Evolutionary conservation across 495 filamentous ascomycete genomes (phyloP).

Genomic region (Chlorociboria aeruginascens): DNA sequence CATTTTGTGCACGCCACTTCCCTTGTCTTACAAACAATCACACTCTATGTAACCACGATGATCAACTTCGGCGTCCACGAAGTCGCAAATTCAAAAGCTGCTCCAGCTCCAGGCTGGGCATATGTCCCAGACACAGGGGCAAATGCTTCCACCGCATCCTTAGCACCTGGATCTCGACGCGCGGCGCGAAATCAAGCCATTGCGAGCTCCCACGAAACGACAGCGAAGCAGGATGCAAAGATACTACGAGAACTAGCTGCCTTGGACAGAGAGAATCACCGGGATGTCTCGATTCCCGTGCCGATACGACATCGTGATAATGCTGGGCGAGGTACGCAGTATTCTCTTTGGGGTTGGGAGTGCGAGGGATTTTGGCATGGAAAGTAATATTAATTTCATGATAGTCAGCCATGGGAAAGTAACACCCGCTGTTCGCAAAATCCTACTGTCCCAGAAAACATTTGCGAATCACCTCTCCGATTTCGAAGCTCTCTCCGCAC

Average conservation of each 20-base stretch:
- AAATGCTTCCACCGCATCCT: constrained; percentile 39
- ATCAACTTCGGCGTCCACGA: constrained; percentile 53
- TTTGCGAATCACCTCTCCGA: constrained; percentile 87
- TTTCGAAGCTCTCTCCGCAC: constrained; percentile 58
- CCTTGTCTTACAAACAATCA: not conserved
- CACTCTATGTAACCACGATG: constrained; percentile 1
- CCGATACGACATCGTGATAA: constrained; percentile 40
- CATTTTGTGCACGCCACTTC: no score
- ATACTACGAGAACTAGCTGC: constrained; percentile 65
- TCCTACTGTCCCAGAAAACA: constrained; percentile 83
- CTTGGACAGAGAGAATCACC: constrained; percentile 68
- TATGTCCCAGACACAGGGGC: constrained; percentile 70
- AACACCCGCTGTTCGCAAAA: constrained; percentile 74
- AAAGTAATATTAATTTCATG: not conserved
- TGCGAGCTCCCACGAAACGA: constrained; percentile 43
- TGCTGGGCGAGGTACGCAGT: constrained; percentile 29
- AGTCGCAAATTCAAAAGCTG: constrained; percentile 54
- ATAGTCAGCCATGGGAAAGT: constrained; percentile 37
- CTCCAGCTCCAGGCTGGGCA: constrained; percentile 67
- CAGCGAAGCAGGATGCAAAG: constrained; percentile 64
- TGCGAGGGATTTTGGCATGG: not conserved
- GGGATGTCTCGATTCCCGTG: constrained; percentile 57
- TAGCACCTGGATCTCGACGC: constrained; percentile 47
- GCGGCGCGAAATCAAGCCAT: constrained; percentile 48
- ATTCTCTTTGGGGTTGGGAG: not conserved